Conservation (phyloP, 2,329 filamentous ascomycete species). For the Fusarium dimerum region DNA sequence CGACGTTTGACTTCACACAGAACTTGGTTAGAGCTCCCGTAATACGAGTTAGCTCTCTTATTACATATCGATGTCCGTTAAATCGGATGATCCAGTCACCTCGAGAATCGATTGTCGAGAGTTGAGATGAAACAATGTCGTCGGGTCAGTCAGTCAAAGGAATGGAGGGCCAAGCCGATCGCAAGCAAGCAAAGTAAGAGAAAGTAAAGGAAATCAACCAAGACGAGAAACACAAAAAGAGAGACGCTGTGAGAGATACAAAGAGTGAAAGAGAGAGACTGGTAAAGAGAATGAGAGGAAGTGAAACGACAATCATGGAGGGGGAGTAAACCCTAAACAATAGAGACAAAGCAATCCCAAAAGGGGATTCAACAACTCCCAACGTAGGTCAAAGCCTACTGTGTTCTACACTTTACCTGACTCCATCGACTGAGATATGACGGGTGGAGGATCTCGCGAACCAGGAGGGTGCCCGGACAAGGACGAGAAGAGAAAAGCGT, state of each 20-base stretch:
- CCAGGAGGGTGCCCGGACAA: slow-evolving; percentile 6
- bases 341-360: slow-evolving; percentile 10
- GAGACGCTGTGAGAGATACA: neutral
- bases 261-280: neutral
- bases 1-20: slow-evolving; percentile 19
- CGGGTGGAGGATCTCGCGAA: slow-evolving; percentile 7
- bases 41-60: slow-evolving; percentile 16
- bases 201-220: slow-evolving; percentile 3
- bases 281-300: slow-evolving; percentile 10
- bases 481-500: slow-evolving; percentile 19
- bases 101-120: slow-evolving; percentile 3
- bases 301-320: slow-evolving; percentile 14
- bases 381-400: slow-evolving; percentile 10
- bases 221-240: slow-evolving; percentile 1
- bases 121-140: neutral
- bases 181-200: neutral
- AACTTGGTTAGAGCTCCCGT: slow-evolving; percentile 17
- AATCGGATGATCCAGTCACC: slow-evolving; percentile 29
- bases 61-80: slow-evolving; percentile 25
- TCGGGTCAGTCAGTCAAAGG: neutral
- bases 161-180: neutral
- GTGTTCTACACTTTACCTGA: slow-evolving; percentile 19
- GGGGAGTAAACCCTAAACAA: slow-evolving; percentile 16
- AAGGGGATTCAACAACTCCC: slow-evolving; percentile 14
- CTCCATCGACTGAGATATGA: slow-evolving; percentile 18